These are phyloP conservation scores for Mrakia hoshinonis DNA, from an alignment of 768 basidiomycete species.

Conservation along the genomic window DNA sequence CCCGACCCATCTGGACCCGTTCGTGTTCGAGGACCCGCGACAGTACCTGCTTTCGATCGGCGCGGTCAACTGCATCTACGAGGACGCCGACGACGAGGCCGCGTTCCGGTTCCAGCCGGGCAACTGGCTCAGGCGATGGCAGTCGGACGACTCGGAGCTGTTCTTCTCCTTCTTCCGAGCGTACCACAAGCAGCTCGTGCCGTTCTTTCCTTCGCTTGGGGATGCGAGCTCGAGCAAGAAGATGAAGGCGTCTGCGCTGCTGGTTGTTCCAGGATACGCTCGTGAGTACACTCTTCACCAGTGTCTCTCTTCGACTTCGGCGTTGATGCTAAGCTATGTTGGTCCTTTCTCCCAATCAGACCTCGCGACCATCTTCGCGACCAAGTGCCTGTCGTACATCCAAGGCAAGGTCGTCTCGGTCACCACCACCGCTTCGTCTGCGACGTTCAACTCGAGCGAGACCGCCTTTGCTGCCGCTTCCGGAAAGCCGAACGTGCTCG, in stretches of 20 bases:
- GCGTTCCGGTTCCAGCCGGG: constrained; percentile 41
- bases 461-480: constrained; percentile 41
- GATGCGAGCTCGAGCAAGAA: constrained; percentile 15
- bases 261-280: constrained; percentile 44
- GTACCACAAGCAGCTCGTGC: constrained; percentile 44
- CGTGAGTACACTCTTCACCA: constrained; percentile 25
- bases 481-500: constrained; percentile 45
- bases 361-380: constrained; percentile 43
- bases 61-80: background rate
- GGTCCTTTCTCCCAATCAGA: constrained; percentile 20
- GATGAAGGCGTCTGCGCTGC: constrained; percentile 31
- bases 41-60: constrained; percentile 20
- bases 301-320: background rate
- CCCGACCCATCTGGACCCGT: constrained; percentile 12
- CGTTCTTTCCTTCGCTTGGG: constrained; percentile 33
- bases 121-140: constrained; percentile 46
- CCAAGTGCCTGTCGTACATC: constrained; percentile 45
- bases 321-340: background rate
- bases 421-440: constrained; percentile 41
- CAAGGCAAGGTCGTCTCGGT: constrained; percentile 46
- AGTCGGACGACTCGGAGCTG: constrained; percentile 45
- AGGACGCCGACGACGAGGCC: constrained; percentile 33
- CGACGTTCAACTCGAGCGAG: constrained; percentile 42
- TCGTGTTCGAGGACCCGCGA: constrained; percentile 16
- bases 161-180: constrained; percentile 46